Evolutionary conservation across 352 stramenopile species (phyloP).

Genomic region (Phytophthora gonapodyides): DNA sequence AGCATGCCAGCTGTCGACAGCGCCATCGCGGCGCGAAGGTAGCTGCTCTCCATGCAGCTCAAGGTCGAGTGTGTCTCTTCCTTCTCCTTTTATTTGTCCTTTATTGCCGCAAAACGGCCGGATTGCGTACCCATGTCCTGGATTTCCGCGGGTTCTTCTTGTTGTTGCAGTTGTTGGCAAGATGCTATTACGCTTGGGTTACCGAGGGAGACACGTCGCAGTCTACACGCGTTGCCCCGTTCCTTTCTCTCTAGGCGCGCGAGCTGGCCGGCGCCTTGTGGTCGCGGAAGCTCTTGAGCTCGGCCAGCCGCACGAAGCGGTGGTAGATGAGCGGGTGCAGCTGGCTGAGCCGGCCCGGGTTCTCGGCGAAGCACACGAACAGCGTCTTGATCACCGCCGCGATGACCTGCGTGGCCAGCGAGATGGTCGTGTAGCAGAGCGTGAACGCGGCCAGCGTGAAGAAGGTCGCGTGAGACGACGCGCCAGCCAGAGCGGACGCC

Average conservation of each 20-base stretch:
- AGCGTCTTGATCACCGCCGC: conserved; percentile 83
- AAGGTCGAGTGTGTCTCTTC: conserved; percentile 21
- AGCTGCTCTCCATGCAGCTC: conserved; percentile 39
- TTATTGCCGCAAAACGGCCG: conserved; percentile 11
- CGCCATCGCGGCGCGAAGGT: conserved; percentile 42
- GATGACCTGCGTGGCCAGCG: conserved; percentile 74
- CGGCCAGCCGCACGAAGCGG: conserved; percentile 78
- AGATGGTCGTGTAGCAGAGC: conserved; percentile 82
- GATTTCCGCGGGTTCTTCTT: neutral
- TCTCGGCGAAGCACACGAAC: conserved; percentile 88
- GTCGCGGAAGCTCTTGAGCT: conserved; percentile 87
- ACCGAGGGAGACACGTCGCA: neutral
- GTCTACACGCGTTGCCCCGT: neutral
- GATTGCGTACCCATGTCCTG: conserved; percentile 17
- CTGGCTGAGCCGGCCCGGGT: conserved; percentile 75
- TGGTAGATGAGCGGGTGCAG: conserved; percentile 89
- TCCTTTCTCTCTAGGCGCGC: conserved; percentile 8
- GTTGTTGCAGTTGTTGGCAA: neutral
- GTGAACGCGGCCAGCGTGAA: conserved; percentile 77
- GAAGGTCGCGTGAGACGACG: conserved; percentile 69
- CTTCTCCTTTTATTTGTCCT: conserved; percentile 21
- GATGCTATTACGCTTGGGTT: conserved; percentile 17
- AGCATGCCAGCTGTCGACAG: conserved; percentile 55
- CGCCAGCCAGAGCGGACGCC: conserved; percentile 51
- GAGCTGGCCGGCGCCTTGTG: conserved; percentile 49